Base-by-base conservation (phyloP, 2,329 filamentous ascomycete genomes). In the Fusarium nisikadoi region DNA sequence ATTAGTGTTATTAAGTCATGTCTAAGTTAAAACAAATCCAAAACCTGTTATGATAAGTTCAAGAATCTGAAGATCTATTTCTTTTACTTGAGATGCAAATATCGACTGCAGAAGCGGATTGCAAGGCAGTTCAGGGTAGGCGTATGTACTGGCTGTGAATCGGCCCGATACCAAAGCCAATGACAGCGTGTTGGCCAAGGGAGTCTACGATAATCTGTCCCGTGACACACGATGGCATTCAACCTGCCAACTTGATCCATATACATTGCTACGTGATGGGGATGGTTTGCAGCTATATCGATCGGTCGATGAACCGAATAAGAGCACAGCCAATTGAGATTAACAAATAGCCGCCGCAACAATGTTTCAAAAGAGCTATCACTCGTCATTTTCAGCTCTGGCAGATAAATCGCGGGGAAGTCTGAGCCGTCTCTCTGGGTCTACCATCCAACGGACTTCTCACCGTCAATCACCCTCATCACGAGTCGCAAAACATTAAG, bases 401-500 rank as follows among this genome's bases (percentile, higher is more conserved):
- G 47, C 31, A 61, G 31, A 38, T 56, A 27, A 38, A 57, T n/a
- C 31, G 52, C 33, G 58, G 52, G 58, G 39, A 57, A 62, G 54
- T 41, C 56, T 59, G 17, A 53, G 25, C 56, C 56, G 17, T n/a
- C 2, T 8, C 31, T 35, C 25, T 42, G 25, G 50, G n/a, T n/a
- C n/a, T n/a, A 38, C 39, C 58, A 11, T 49, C 36, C 45, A 47
- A 50, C 56, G 36, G 50, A 61, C 50, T 62, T 62, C 58, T 62
- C 49, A 5, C 58, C 58, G 58, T n/a, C 6, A 29, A 9, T 25
- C 23, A 25, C 27, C 25, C 33, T 39, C 16, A 29, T 42, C 58
- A 56, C 33, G 47, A 55, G 57, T 36, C 57, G 29, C 31, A 19
- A 20, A 55, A 17, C 20, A 25, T 8, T n/a, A 59, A 6, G 35